Conservation (phyloP, 2,329 filamentous ascomycete genomes). For the Shiraia bambusicola region DNA sequence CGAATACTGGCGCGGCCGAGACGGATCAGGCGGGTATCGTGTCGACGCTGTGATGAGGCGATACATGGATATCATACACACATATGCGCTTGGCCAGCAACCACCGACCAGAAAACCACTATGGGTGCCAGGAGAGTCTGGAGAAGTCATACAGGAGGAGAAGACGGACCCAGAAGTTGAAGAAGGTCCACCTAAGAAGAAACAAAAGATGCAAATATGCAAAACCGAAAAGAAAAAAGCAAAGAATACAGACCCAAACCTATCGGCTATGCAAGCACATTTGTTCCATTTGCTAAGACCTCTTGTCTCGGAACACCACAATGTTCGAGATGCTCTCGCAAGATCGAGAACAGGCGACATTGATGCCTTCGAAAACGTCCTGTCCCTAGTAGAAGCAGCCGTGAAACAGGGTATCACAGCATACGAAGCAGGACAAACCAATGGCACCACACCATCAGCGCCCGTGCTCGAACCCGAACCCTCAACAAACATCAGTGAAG, state of each 20-base stretch:
- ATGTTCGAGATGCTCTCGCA: conserved; percentile 83
- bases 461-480: neutral
- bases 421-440: conserved; percentile 52
- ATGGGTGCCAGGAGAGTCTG: conserved; percentile 63
- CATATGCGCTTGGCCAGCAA: conserved; percentile 66
- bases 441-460: neutral
- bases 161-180: conserved; percentile 17
- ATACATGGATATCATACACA: conserved; percentile 88
- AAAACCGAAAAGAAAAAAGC: conserved; percentile 52
- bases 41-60: conserved; percentile 84
- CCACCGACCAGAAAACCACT: conserved; percentile 70
- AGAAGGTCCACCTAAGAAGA: conserved; percentile 41
- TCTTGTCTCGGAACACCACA: conserved; percentile 75
- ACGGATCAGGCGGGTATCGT: conserved; percentile 81
- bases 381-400: conserved; percentile 72
- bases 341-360: conserved; percentile 69
- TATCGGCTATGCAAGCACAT: conserved; percentile 83
- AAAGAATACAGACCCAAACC: conserved; percentile 61
- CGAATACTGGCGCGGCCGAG: conserved; percentile 82
- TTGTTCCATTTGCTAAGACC: conserved; percentile 88
- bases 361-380: conserved; percentile 71
- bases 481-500: conserved; percentile 1
- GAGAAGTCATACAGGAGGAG: conserved; percentile 41
- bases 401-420: conserved; percentile 72
- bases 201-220: conserved; percentile 30